Base-by-base conservation (phyloP, 352 stramenopile species). In the Phytophthora hybrid region DNA sequence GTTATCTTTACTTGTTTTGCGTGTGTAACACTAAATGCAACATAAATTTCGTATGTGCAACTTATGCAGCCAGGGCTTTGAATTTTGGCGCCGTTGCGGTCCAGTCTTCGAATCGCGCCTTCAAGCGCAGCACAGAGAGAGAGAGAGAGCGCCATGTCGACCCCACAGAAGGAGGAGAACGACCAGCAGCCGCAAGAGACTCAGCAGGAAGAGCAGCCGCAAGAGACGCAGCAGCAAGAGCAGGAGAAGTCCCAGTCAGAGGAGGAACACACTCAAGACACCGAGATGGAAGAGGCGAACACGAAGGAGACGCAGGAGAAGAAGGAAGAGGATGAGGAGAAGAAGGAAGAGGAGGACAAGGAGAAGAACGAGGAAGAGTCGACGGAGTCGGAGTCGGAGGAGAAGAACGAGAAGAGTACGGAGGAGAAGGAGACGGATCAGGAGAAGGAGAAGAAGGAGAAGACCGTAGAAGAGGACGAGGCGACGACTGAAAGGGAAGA, bases 11-110 rank as follows among this genome's bases (percentile, higher is more conserved):
- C n/a, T 5, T 13, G 10, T 54, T 54, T n/a, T 67, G 14, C 23
- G 31, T 19, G 39, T 19, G 41, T 21, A 49, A 49, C 41, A 49
- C 16, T 3, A 49, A 49, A 21, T 19, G 41, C 41, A 49, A 49
- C 41, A 49, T 49, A 19, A 18, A n/a, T 0, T 5, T 4, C 69
- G 55, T 26, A 26, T 26, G 23, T 26, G 23, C 23, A 18, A 5
- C 70, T 59, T 67, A 52, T 52, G 16, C 37, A 21, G 21, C 46
- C 29, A 7, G 46, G 23, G 57, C 18, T 39, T 77, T 73, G 46
- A 74, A 72, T 64, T 74, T 71, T 67, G 51, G 62, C 55, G 64
- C 63, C 53, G 34, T 44, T 34, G 53, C 52, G 39, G 37, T 67
- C 69, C 66, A 72, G 63, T 75, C 51, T 62, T 65, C 34, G 18